Conservation (phyloP, 2,329 filamentous ascomycete species). For the Elsinoe arachidis region DNA sequence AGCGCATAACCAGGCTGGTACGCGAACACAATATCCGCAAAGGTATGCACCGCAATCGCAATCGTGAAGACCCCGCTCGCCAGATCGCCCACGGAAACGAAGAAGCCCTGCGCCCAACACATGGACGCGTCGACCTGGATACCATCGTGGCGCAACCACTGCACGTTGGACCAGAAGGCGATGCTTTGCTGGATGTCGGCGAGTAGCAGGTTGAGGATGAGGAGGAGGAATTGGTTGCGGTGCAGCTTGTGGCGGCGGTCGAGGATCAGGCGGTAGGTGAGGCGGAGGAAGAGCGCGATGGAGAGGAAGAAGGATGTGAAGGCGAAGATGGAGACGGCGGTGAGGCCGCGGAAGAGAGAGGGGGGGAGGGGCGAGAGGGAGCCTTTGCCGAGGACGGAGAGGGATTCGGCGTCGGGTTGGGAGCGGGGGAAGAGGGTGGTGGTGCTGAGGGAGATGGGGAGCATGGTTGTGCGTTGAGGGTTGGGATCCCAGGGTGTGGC, state of each 20-base stretch:
- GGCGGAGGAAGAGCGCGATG: slow-evolving; percentile 34
- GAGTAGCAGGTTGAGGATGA: slow-evolving; percentile 59
- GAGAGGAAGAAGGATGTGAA: slow-evolving; percentile 41
- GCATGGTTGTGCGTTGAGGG: neutral
- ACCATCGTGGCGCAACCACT: slow-evolving; percentile 46
- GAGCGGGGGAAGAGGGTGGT: neutral
- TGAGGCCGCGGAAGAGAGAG: slow-evolving; percentile 34
- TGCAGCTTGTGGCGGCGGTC: slow-evolving; percentile 25
- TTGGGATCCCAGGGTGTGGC: too few relatives aligned
- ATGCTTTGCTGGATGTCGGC: slow-evolving; percentile 59
- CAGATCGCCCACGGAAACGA: slow-evolving; percentile 57
- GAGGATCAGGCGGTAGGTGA: slow-evolving; percentile 40
- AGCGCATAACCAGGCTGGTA: slow-evolving; percentile 42
- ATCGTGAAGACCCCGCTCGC: slow-evolving; percentile 58
- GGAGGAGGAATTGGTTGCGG: slow-evolving; percentile 56
- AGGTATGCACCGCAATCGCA: slow-evolving; percentile 56
- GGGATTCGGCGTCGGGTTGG: neutral
- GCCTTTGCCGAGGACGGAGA: neutral
- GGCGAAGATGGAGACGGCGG: slow-evolving; percentile 38
- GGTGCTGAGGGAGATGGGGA: slow-evolving; percentile 1
- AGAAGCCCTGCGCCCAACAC: slow-evolving; percentile 58
- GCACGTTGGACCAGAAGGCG: slow-evolving; percentile 53
- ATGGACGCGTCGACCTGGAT: slow-evolving; percentile 44
- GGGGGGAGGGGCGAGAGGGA: slow-evolving; percentile 28
- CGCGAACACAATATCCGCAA: slow-evolving; percentile 49